phyloP scores from a whole-genome alignment of 2,329 filamentous ascomycete genomes.

The Phialophora macrospora region DNA sequence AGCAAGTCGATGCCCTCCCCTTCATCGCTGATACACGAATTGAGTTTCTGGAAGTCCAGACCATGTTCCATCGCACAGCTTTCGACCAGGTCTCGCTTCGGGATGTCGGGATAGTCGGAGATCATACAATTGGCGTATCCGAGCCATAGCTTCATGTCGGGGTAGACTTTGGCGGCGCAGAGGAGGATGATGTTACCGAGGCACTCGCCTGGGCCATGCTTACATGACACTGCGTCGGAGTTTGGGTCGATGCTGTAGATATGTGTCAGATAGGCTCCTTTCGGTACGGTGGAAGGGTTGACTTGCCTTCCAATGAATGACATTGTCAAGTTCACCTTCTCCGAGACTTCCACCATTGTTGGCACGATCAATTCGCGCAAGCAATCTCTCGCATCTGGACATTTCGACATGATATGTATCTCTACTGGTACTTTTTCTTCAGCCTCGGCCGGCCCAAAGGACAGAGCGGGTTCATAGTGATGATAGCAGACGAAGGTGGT shows the following conservation, averaged over 20 bases:
- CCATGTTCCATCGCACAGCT: slow-evolving; percentile 91
- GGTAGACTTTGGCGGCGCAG: slow-evolving; percentile 74
- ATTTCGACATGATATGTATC: slow-evolving; percentile 97
- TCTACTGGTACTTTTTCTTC: slow-evolving; percentile 71
- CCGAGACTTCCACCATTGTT: slow-evolving; percentile 77
- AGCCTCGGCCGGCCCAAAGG: neutral
- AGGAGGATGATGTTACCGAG: slow-evolving; percentile 94
- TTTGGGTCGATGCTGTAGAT: slow-evolving; percentile 63
- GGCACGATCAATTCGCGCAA: slow-evolving; percentile 80
- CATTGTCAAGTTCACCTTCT: slow-evolving; percentile 88
- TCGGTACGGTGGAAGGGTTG: slow-evolving; percentile 13
- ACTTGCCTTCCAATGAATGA: slow-evolving; percentile 83
- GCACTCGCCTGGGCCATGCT: slow-evolving; percentile 86
- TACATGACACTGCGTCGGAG: slow-evolving; percentile 84
- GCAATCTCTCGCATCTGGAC: slow-evolving; percentile 86
- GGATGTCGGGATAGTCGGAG: slow-evolving; percentile 75
- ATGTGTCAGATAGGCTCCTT: slow-evolving; percentile 18
- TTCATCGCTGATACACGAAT: slow-evolving; percentile 72
- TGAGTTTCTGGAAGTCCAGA: slow-evolving; percentile 78
- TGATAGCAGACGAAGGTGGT: slow-evolving; percentile 34
- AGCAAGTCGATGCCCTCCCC: slow-evolving; percentile 58
- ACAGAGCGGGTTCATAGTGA: slow-evolving; percentile 28
- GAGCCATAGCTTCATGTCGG: slow-evolving; percentile 72
- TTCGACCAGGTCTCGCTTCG: slow-evolving; percentile 75
- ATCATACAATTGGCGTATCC: slow-evolving; percentile 93